Base-by-base conservation (phyloP, 2,329 filamentous ascomycete species). In the Leptodontidium sp. region DNA sequence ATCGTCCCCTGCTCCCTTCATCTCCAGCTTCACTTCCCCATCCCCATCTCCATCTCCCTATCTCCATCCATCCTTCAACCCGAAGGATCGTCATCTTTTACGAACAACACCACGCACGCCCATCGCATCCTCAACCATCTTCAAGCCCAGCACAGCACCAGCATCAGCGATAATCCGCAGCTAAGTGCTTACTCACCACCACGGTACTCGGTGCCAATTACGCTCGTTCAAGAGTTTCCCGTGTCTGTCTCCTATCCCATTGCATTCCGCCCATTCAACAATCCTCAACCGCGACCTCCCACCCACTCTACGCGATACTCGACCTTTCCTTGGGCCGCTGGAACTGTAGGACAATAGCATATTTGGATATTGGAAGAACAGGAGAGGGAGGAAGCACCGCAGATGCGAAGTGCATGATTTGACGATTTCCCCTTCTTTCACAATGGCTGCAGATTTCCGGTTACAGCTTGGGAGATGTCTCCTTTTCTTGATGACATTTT, bases 161-260 rank as follows among this genome's bases (percentile, higher is more conserved):
- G 14, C 62, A 15, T 1, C 62, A 45, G 38, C 47, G 15, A 26
- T 47, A 40, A 65, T 50, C 53, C 47, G n/a, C 35, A 55, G 53
- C 62, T 50, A 61, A 58, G 64, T 50, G 64, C 64, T 64, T 63
- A 64, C 61, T 38, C 52, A 35, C 45, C 24, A 50, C 58, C 24
- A 50, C 58, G 84, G 84, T 84, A 84, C 81, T 86, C 76, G 70
- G 83, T 86, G 78, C 85, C 84, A 77, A 81, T 87, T 87, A 79
- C 85, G 77, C 78, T 87, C 85, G 84, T 84, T 67, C 52, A 49
- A 61, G 38, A 24, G 24, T 53, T 38, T 32, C 29, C 29, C 29
- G 29, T 32, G 29, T 32, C 29, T 32, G 38, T 45, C 59, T 40
- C 55, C n/a, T 58, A 40, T 38, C 29, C 29, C 45, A 45, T 45